Evolutionary conservation across 108 stramenopile genomes (phyloP), one percentile per base, ranked within the genome.

Genomic region (Skeletonema marinoi): DNA sequence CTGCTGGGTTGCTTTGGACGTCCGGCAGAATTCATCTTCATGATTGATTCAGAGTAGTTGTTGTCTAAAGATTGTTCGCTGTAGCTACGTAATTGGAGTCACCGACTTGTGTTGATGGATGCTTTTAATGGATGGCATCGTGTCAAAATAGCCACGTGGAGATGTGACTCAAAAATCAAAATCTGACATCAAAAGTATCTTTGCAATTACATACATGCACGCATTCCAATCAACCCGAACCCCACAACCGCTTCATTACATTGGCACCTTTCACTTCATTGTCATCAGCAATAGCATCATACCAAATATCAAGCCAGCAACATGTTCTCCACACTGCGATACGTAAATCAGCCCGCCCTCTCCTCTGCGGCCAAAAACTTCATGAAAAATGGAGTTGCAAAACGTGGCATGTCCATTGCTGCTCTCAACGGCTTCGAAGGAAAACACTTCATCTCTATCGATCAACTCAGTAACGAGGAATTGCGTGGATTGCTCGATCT

Each of bases 381-480:
- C 68, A 25, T 68, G 41, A 74, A 66, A n/a, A 67, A 66, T 58
- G 69, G 56, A 29, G 62, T 51, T 54, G 68, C 69, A 42, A 75
- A 70, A 14, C 73, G 80, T 33, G 51, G 69, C 32, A 81, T 81
- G 80, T 75, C 80, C 41, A 81, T 81, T 29, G 70, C 80, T 21
- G 73, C 80, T 29, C 68, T 81, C 25, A 48, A 69, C 14, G 84
- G 70, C 62, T 78, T 85, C 32, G 84, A 73, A 48, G 92, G 92
- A 10, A 74, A 88, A 56, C 85, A 93, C 73, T 91, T 96, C 71
- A 85, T 93, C 35, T 90, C 92, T 61, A 96, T 93, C 32, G 92
- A 92, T 80, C 83, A 90, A 71, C 86, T 96, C 4, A 92, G 89
- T 79, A 92, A 93, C 67, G 86, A 88, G 51, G 95, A 96, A 83